These are phyloP conservation scores for Oidium heveae DNA, from an alignment of 2,329 filamentous ascomycete genomes.

Conservation along the genomic window DNA sequence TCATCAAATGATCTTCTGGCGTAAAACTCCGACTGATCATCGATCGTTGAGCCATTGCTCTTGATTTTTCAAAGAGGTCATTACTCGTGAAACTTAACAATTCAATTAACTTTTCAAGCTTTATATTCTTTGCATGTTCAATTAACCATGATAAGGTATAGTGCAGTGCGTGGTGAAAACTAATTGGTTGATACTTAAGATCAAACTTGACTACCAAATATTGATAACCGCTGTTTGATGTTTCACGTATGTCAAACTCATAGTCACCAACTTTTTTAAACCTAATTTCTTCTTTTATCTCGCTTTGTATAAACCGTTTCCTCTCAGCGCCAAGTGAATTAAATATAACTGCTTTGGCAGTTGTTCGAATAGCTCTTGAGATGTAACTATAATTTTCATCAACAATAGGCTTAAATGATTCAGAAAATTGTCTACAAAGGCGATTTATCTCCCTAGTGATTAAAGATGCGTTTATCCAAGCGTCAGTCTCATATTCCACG, in stretches of 20 bases:
- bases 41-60: slow-evolving; percentile 30
- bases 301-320: slow-evolving; percentile 57
- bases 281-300: slow-evolving; percentile 63
- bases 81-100: slow-evolving; percentile 48
- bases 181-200: slow-evolving; percentile 74
- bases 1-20: slow-evolving; percentile 59
- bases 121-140: slow-evolving; percentile 61
- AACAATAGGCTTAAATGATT: slow-evolving; percentile 51
- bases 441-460: slow-evolving; percentile 90
- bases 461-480: slow-evolving; percentile 88
- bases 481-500: slow-evolving; percentile 93
- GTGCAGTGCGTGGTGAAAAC: slow-evolving; percentile 90
- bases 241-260: slow-evolving; percentile 39
- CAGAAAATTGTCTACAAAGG: slow-evolving; percentile 66
- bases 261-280: slow-evolving; percentile 61
- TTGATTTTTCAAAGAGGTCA: slow-evolving; percentile 40
- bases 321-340: slow-evolving; percentile 80
- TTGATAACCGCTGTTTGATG: slow-evolving; percentile 8
- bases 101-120: slow-evolving; percentile 35
- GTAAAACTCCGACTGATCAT: slow-evolving; percentile 30
- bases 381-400: slow-evolving; percentile 40
- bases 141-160: slow-evolving; percentile 92
- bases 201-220: slow-evolving; percentile 63
- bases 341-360: slow-evolving; percentile 63
- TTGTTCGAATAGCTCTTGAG: slow-evolving; percentile 43